Conservation (phyloP, 1,284 basidiomycete genomes). For the Xerocomus cyaneibrunnescens region DNA sequence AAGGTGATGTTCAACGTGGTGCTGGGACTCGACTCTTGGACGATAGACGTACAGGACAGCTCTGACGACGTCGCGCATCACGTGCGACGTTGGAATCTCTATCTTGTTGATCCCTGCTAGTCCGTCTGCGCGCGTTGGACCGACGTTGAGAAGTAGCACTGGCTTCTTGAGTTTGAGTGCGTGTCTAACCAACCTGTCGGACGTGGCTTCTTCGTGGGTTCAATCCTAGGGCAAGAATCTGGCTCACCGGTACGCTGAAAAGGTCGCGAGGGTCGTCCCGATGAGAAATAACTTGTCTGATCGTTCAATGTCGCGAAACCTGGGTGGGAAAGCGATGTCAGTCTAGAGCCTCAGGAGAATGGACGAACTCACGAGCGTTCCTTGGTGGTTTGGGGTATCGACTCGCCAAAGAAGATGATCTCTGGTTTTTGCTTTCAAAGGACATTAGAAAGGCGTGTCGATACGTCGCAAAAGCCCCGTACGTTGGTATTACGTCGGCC, state of each 20-base stretch:
- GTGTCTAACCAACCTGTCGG: constrained; percentile 70
- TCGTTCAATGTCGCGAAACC: constrained; percentile 59
- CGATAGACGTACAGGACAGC: constrained; percentile 51
- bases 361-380: constrained; percentile 65
- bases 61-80: constrained; percentile 64
- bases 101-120: constrained; percentile 74
- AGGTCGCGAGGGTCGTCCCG: constrained; percentile 90
- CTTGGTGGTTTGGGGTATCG: constrained; percentile 61
- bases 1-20: not conserved
- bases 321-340: constrained; percentile 26
- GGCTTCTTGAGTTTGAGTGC: constrained; percentile 75
- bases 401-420: constrained; percentile 89
- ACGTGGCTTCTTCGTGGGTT: not conserved
- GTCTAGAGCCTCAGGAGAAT: not conserved
- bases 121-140: constrained; percentile 83
- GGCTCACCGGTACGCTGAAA: constrained; percentile 79
- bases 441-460: not conserved
- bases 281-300: constrained; percentile 74
- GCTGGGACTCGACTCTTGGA: too few species aligned
- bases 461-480: constrained; percentile 5
- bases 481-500: constrained; percentile 56
- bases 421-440: constrained; percentile 71
- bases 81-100: constrained; percentile 65
- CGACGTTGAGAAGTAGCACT: constrained; percentile 80
- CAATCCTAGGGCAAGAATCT: not conserved